A percentile compares a stretch with the other conserved stretches of the same genome.
Evolutionary conservation across 345 rosid species (phyloP).

Genomic region (Geranium rotundifolium): DNA sequence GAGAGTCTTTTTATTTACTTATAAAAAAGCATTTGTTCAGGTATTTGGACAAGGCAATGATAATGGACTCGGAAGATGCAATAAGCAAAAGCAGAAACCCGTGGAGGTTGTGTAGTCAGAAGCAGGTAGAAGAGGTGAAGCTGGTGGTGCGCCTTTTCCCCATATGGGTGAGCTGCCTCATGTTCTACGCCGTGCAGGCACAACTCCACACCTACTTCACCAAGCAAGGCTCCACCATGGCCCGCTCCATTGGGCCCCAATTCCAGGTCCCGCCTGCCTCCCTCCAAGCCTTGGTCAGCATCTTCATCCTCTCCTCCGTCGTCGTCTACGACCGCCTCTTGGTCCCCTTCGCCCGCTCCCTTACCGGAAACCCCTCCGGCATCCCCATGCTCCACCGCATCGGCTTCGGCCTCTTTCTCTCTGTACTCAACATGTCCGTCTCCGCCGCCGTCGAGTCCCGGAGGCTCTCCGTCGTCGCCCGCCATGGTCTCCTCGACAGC

Average conservation of each 20-base stretch:
- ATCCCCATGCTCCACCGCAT: slow-evolving; percentile 73
- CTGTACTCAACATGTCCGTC: slow-evolving; percentile 44
- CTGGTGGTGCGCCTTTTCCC: slow-evolving; percentile 61
- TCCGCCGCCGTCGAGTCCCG: slow-evolving; percentile 62
- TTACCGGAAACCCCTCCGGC: slow-evolving; percentile 58
- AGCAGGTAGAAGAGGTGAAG: slow-evolving; percentile 89
- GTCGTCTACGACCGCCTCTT: slow-evolving; percentile 54
- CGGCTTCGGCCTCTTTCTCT: slow-evolving; percentile 56
- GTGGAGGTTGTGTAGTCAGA: slow-evolving; percentile 67
- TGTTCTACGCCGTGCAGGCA: slow-evolving; percentile 47
- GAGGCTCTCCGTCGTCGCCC: slow-evolving; percentile 38
- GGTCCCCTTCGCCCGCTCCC: slow-evolving; percentile 43
- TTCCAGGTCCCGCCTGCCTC: slow-evolving; percentile 70
- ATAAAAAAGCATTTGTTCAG: too few relatives aligned
- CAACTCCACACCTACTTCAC: slow-evolving; percentile 71
- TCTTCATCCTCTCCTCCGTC: slow-evolving; percentile 50
- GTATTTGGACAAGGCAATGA: slow-evolving; percentile 68
- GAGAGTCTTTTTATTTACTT: too few relatives aligned
- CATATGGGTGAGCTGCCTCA: slow-evolving; percentile 65
- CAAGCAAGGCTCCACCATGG: slow-evolving; percentile 76
- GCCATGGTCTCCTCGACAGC: slow-evolving; percentile 38
- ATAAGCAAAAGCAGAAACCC: slow-evolving; percentile 34
- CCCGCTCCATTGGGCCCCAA: slow-evolving; percentile 42
- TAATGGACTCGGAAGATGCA: slow-evolving; percentile 42
- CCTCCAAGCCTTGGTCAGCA: slow-evolving; percentile 54